These are phyloP conservation scores for Ceratorhiza oryzae-sativae DNA, from an alignment of 1,284 basidiomycete genomes.

Conservation along the genomic window DNA sequence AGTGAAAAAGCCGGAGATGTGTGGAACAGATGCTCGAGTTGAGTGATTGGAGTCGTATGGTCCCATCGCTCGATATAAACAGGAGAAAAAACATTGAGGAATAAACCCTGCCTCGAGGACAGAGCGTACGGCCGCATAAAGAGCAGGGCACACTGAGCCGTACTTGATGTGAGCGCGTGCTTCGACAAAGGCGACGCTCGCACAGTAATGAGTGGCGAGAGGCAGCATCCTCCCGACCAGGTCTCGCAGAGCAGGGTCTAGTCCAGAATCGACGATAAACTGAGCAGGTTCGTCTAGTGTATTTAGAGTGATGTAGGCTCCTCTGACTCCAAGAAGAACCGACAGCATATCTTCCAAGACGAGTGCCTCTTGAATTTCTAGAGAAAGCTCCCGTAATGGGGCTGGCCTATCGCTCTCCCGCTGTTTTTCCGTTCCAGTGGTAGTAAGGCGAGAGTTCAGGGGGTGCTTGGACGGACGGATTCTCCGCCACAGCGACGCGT, in stretches of 20 bases:
- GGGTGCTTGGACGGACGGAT: constrained; percentile 83
- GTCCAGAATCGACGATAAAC: neutral
- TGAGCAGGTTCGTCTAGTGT: constrained; percentile 57
- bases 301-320: constrained; percentile 83
- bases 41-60: constrained; percentile 90
- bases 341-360: constrained; percentile 92
- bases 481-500: constrained; percentile 59
- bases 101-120: constrained; percentile 78
- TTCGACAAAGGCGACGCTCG: constrained; percentile 90
- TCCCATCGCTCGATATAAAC: constrained; percentile 61
- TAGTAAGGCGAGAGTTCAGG: constrained; percentile 74
- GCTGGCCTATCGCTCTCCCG: constrained; percentile 68
- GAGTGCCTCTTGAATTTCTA: constrained; percentile 91
- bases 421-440: constrained; percentile 45
- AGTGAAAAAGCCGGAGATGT: constrained; percentile 88
- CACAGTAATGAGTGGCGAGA: constrained; percentile 91
- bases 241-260: constrained; percentile 87
- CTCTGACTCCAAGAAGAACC: constrained; percentile 93
- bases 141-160: constrained; percentile 93
- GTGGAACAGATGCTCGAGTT: constrained; percentile 91
- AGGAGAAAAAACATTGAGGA: neutral
- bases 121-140: constrained; percentile 90
- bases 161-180: constrained; percentile 83
- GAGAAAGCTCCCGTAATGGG: constrained; percentile 69
- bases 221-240: constrained; percentile 89